Evolutionary conservation across 441 rosid genomes (phyloP), one percentile per base, ranked within the genome.

Genomic region (Jatropha multifida): DNA sequence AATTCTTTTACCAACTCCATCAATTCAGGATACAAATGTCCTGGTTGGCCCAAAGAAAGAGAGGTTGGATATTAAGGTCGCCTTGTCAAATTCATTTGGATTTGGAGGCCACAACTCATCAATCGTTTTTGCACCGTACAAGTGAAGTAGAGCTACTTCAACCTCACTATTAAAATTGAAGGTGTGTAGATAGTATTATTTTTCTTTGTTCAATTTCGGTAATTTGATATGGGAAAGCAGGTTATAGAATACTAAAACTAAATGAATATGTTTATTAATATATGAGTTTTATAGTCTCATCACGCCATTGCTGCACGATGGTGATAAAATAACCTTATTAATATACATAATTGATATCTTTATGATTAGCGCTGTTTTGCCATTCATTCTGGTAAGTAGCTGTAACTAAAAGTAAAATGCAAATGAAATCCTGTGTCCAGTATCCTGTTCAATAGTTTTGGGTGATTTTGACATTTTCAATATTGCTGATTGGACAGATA

Each of bases 91-190:
- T 79, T 96, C 99, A 7, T 94, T 96, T 63, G 99, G 99, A 71
- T 94, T 96, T 77, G 99, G 98, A 37, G 99, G 99, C 78, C 99
- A 94, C 85, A 96, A 96, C 85, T 94, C 99, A 17, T 90, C 98
- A 23, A 96, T 96, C 77, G 79, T 96, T 77, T 90, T 96, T 76
- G 90, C 91, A 12, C 98, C 99, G 37, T 90, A 88, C 95, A 89
- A 94, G 82, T 90, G 79, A 90, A 79, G 48, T 62, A 69, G 49
- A 69, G 44, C 78, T 73, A 54, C 78, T 72, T 75, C 73, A 71
- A 65, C 74, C 46, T 68, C 64, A 72, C 76, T 82, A 69, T 75
- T 32, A 60, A 75, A 61, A 77, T 80, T 69, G 72, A 83, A 88
- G 96, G 93, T 90, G 80, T 68, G 78, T 46, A 11, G 11, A 78